These are phyloP conservation scores for Grosmannia serpens DNA, from an alignment of 2,329 filamentous ascomycete species.

Conservation along the genomic window DNA sequence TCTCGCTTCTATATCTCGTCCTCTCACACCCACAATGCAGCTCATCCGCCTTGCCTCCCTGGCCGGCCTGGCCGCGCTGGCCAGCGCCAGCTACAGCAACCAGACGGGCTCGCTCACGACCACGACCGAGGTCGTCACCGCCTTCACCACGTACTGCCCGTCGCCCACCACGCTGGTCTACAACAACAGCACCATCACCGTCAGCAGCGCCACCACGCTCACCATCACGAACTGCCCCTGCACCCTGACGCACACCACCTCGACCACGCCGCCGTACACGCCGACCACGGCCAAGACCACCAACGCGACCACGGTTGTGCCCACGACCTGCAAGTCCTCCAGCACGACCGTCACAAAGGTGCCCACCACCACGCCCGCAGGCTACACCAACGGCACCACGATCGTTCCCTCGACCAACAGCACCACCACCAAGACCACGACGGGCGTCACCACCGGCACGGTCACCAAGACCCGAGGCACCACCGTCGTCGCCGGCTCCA, in stretches of 20 bases:
- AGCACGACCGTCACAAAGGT: neutral
- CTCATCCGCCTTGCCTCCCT: constrained; percentile 7
- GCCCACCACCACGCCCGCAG: no score
- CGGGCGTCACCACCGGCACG: neutral
- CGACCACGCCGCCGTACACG: no score
- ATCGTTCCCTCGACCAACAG: neutral
- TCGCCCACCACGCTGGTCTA: constrained; percentile 50
- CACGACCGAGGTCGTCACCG: constrained; percentile 36
- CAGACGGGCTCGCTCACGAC: neutral
- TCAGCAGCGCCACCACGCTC: constrained; percentile 12
- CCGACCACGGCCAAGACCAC: neutral
- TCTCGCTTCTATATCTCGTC: neutral
- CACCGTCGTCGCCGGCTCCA: neutral
- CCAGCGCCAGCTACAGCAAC: neutral
- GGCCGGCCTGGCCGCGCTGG: constrained; percentile 7
- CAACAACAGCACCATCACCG: constrained; percentile 57
- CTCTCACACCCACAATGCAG: constrained; percentile 8
- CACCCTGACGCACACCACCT: constrained; percentile 7
- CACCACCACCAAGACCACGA: neutral
- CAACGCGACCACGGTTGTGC: neutral
- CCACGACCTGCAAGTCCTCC: neutral
- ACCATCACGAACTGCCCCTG: constrained; percentile 15
- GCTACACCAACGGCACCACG: neutral
- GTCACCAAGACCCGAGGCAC: neutral
- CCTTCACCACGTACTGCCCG: constrained; percentile 65